A percentile compares a stretch with the other conserved stretches of the same genome.
Evolutionary conservation across 768 basidiomycete species (phyloP).

Genomic region (Macrolepiota albuminosa): DNA sequence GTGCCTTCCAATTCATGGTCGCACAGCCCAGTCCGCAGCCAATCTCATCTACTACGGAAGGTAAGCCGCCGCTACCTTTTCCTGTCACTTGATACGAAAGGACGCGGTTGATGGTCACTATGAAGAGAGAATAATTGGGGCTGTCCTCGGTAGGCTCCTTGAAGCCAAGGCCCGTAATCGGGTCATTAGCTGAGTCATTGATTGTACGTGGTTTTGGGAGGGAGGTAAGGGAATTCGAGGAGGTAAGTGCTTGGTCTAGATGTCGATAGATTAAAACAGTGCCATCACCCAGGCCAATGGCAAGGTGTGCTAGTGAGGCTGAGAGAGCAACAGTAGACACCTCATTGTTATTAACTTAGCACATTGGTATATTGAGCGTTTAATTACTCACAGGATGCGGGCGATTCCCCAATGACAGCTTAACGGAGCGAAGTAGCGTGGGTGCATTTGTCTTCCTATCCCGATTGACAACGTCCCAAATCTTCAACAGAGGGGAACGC

Average conservation of each 20-base stretch:
- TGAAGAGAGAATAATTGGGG: constrained; percentile 62
- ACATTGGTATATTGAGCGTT: background rate
- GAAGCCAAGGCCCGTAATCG: constrained; percentile 91
- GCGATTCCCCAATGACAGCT: constrained; percentile 69
- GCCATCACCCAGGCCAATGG: constrained; percentile 93
- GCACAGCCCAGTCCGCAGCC: constrained; percentile 85
- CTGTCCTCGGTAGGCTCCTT: constrained; percentile 49
- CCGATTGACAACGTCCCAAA: constrained; percentile 79
- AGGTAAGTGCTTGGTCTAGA: constrained; percentile 82
- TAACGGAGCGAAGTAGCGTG: constrained; percentile 64
- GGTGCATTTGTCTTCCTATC: constrained; percentile 65
- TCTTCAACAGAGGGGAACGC: constrained; percentile 68
- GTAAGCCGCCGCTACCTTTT: constrained; percentile 58
- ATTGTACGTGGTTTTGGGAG: constrained; percentile 85
- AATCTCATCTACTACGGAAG: constrained; percentile 77
- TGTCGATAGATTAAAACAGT: constrained; percentile 90
- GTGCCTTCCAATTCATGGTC: constrained; percentile 67
- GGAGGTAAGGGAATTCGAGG: constrained; percentile 61
- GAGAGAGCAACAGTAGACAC: constrained; percentile 81
- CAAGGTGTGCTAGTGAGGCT: constrained; percentile 72
- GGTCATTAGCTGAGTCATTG: constrained; percentile 81
- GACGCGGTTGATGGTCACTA: constrained; percentile 84
- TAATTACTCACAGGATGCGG: constrained; percentile 64
- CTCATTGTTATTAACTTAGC: constrained; percentile 27
- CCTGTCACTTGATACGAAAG: constrained; percentile 74